Evolutionary conservation across 2,329 filamentous ascomycete species (phyloP), one percentile per base, ranked within the genome.

Genomic region (Phialemonium atrogriseum): DNA sequence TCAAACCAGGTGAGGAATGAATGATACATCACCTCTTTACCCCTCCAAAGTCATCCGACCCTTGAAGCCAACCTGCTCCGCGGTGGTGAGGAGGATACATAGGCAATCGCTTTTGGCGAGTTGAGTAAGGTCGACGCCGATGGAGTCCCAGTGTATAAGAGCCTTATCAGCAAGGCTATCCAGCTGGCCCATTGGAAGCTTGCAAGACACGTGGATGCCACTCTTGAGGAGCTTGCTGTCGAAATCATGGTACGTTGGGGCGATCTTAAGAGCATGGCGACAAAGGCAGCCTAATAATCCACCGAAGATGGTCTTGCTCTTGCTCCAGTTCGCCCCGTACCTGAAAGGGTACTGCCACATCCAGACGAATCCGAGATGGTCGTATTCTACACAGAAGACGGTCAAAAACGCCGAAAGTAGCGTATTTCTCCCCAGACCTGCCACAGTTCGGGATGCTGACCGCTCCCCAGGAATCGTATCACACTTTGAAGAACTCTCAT

Each of bases 351-450:
- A 56, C 30, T 58, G 74, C 0, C 74, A 76, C 43, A 56, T 78
- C n/a, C 72, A 77, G 46, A 73, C 68, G 5, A 77, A 79, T 35
- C 70, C 75, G 0, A 64, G 66, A 32, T 60, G 68, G 30, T 62
- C 69, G 0, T 73, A 73, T 40, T 64, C 64, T 2, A 60, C 58
- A 0, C 42, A 56, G 2, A 65, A 63, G 30, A 77, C 64, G 0
- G 47, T 74, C 2, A 48, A 52, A 3, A 71, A 73, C 39, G 70
- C 66, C 5, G 48, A 60, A 35, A 59, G 73, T 76, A 54, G 33
- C 59, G 40, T 18, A 23, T 33, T 19, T 19, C 10, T 5, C n/a
- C 7, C 27, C 9, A 76, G 70, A 23, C n/a, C n/a, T 9, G 28
- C 7, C 13, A 26, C 10, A n/a, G n/a, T 32, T 9, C 5, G 11